Base-by-base conservation (phyloP, 495 filamentous ascomycete species). In the Aspergillus funiculosus region DNA sequence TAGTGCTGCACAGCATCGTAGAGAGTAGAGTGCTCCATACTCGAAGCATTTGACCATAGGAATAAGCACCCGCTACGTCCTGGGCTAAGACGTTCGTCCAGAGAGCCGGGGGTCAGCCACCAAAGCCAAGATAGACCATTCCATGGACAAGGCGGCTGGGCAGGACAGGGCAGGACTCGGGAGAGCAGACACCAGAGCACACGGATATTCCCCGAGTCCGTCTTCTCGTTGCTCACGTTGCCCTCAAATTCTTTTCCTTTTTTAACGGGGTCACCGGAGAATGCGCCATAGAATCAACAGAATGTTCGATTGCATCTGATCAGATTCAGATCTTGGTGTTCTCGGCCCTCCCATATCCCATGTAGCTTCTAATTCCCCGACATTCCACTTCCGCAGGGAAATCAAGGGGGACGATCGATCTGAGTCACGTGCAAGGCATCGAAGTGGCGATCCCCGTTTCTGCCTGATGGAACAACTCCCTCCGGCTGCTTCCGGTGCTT, bases 271-370 rank as follows among this genome's bases (percentile, higher is more conserved):
- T 24, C 13, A 11, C 13, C 34, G 26, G 25, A 8, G 10, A 10
- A 24, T 29, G 22, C 11, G 35, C 19, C 31, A 17, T 22, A 40
- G 38, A 27, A 38, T 53, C 48, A 43, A 38, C 45, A 40, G 56
- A 49, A 48, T 53, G 52, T 44, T 35, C 46, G 31, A 48, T 42
- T 34, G 19, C 35, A 51, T 46, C 34, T 18, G 29, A 15, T 25
- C 28, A n/a, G 5, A 15, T 24, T 24, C 11, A 32, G 22, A 46
- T 37, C n/a, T n/a, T n/a, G n/a, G n/a, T n/a, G n/a, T n/a, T n/a
- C n/a, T n/a, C n/a, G n/a, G n/a, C n/a, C n/a, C n/a, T 27, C 15
- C 15, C 36, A 40, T 21, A 11, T 34, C 20, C 10, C 38, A 40
- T 40, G 28, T 22, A n/a, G 40, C 43, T 37, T 39, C 8, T 9